Percentiles rank a stretch among this genome's conserved stretches.
These are phyloP conservation scores for Coemansia sp. DNA, from an alignment of 192 early-diverging fungal genomes.

Conservation along the genomic window DNA sequence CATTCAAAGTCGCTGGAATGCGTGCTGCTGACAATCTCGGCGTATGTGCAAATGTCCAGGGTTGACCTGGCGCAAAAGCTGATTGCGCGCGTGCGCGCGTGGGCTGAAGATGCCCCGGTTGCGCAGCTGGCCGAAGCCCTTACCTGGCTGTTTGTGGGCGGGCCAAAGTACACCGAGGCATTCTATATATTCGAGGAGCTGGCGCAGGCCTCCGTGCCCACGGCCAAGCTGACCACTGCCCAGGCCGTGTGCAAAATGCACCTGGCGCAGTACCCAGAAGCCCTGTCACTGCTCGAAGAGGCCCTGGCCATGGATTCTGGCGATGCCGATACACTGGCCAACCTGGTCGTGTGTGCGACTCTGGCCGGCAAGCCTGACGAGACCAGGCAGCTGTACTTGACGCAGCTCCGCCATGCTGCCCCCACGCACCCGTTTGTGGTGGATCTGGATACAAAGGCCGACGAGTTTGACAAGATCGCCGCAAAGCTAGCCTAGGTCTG, in stretches of 20 bases:
- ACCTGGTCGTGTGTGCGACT: slow-evolving; percentile 71
- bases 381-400: slow-evolving; percentile 55
- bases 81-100: slow-evolving; percentile 65
- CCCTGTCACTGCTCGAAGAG: slow-evolving; percentile 70
- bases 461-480: slow-evolving; percentile 92
- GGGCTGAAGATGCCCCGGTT: slow-evolving; percentile 94
- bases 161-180: slow-evolving; percentile 76
- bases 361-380: slow-evolving; percentile 65
- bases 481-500: too few species aligned
- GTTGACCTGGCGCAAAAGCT: slow-evolving; percentile 81
- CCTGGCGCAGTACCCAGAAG: slow-evolving; percentile 73
- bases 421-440: slow-evolving; percentile 74
- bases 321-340: slow-evolving; percentile 82
- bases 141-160: slow-evolving; percentile 67
- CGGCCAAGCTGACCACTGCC: slow-evolving; percentile 67
- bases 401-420: slow-evolving; percentile 66
- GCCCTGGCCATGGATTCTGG: slow-evolving; percentile 64
- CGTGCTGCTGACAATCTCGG: slow-evolving; percentile 68
- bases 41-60: slow-evolving; percentile 73
- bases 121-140: slow-evolving; percentile 91
- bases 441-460: slow-evolving; percentile 71
- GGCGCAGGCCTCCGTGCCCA: slow-evolving; percentile 64
- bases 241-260: slow-evolving; percentile 82
- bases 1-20: slow-evolving; percentile 77
- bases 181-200: slow-evolving; percentile 95